A percentile compares a stretch with the other conserved stretches of the same genome.
These are phyloP conservation scores for Ceriops decandra DNA, from an alignment of 345 rosid species.

Conservation along the genomic window DNA sequence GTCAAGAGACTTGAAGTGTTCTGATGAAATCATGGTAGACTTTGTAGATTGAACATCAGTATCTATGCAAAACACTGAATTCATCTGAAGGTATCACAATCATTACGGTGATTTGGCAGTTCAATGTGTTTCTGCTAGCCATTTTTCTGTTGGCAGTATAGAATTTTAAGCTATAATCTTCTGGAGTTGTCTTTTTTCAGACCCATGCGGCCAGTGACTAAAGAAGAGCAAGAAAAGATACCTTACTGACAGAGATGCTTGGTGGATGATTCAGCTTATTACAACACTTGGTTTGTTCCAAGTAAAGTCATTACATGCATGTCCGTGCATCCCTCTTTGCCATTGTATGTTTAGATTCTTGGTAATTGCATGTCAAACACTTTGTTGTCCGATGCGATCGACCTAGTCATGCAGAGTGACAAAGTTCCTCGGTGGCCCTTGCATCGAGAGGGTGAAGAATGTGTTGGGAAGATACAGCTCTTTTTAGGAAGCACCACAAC, in stretches of 20 bases:
- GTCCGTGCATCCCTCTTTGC: neutral
- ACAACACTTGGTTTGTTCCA: slow-evolving; percentile 48
- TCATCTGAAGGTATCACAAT: slow-evolving; percentile 47
- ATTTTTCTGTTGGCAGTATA: neutral
- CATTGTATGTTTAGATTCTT: neutral
- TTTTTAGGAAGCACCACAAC: slow-evolving; percentile 61
- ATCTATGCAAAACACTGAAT: slow-evolving; percentile 28
- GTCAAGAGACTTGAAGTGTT: slow-evolving; percentile 29
- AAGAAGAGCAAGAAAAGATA: slow-evolving; percentile 39
- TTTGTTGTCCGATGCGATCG: neutral
- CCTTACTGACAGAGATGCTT: slow-evolving; percentile 45
- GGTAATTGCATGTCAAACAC: slow-evolving; percentile 3
- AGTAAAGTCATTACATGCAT: neutral
- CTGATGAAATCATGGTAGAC: slow-evolving; percentile 22
- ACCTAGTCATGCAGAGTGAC: slow-evolving; percentile 47
- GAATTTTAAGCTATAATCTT: slow-evolving; percentile 12
- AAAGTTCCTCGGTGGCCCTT: slow-evolving; percentile 85
- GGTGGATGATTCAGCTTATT: slow-evolving; percentile 42
- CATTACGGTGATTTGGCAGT: neutral
- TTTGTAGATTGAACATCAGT: slow-evolving; percentile 26
- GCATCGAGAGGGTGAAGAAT: slow-evolving; percentile 79
- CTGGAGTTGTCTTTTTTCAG: slow-evolving; percentile 36
- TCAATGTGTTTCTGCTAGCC: neutral
- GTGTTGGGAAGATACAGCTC: slow-evolving; percentile 94
- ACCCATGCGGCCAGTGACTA: slow-evolving; percentile 15